These are phyloP conservation scores for Cercospora sesami DNA, from an alignment of 2,329 filamentous ascomycete species.

Conservation along the genomic window DNA sequence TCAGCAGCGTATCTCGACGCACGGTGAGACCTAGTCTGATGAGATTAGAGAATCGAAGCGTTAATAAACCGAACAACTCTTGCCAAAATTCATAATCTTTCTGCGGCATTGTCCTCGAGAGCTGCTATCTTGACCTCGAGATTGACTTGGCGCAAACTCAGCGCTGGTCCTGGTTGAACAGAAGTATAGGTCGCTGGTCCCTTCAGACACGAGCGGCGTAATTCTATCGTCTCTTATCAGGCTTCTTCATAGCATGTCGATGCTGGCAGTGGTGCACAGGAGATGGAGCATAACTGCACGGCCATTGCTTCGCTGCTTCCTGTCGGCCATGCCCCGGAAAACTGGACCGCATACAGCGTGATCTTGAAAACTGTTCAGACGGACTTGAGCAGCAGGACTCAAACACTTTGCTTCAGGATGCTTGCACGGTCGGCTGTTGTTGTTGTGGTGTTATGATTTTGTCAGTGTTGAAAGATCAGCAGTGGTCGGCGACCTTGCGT, in stretches of 20 bases:
- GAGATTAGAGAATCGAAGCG: too few species aligned
- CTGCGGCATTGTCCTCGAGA: not conserved
- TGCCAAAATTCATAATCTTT: too few species aligned
- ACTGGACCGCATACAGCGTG: not conserved
- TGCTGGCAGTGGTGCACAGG: not conserved
- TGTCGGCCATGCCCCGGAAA: not conserved
- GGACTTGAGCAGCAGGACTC: not conserved
- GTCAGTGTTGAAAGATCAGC: not conserved
- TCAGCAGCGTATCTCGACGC: too few species aligned
- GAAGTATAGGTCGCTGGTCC: too few species aligned
- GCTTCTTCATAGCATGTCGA: not conserved
- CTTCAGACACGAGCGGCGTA: too few species aligned
- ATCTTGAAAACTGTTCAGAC: not conserved
- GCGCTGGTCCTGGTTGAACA: too few species aligned
- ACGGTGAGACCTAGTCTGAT: too few species aligned
- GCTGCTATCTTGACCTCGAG: not conserved
- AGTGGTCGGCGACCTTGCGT: not conserved
- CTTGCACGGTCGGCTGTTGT: not conserved
- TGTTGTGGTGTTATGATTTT: not conserved
- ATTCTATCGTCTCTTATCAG: too few species aligned
- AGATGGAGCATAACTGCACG: too few species aligned
- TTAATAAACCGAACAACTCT: too few species aligned
- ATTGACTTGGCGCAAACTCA: not conserved
- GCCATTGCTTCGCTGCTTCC: not conserved
- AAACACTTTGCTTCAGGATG: not conserved